Conservation (phyloP, 2,329 filamentous ascomycete species). For the Pleomassaria siparia region DNA sequence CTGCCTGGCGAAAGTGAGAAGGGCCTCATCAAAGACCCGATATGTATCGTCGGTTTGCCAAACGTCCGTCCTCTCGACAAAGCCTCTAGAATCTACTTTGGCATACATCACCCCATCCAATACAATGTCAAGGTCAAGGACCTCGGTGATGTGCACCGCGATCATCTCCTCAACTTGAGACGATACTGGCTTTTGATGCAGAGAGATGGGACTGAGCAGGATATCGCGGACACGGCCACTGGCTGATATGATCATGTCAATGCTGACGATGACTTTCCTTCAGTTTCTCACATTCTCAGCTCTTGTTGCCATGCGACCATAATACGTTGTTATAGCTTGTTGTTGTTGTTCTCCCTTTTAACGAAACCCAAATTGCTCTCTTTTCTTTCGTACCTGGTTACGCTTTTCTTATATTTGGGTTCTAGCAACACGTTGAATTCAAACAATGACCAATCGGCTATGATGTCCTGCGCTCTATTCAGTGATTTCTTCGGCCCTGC, state of each 20-base stretch:
- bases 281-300: too few relatives aligned
- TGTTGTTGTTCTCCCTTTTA: too few relatives aligned
- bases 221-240: neutral
- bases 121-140: slow-evolving; percentile 47
- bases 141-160: slow-evolving; percentile 35
- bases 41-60: slow-evolving; percentile 32
- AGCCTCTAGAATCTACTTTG: slow-evolving; percentile 44
- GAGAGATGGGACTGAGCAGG: neutral
- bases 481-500: too few relatives aligned
- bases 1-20: slow-evolving; percentile 25
- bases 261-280: neutral
- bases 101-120: slow-evolving; percentile 46
- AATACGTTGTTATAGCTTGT: neutral
- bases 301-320: too few relatives aligned
- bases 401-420: too few relatives aligned
- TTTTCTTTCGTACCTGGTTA: too few relatives aligned
- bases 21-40: slow-evolving; percentile 33
- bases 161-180: slow-evolving; percentile 18
- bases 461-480: too few relatives aligned
- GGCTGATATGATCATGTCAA: too few relatives aligned
- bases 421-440: too few relatives aligned
- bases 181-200: slow-evolving; percentile 16
- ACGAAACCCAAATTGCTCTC: too few relatives aligned
- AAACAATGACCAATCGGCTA: too few relatives aligned
- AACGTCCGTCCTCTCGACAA: slow-evolving; percentile 25